Base-by-base conservation (phyloP, 164 flowering plant genomes). In the Nymphaea thermarum region DNA sequence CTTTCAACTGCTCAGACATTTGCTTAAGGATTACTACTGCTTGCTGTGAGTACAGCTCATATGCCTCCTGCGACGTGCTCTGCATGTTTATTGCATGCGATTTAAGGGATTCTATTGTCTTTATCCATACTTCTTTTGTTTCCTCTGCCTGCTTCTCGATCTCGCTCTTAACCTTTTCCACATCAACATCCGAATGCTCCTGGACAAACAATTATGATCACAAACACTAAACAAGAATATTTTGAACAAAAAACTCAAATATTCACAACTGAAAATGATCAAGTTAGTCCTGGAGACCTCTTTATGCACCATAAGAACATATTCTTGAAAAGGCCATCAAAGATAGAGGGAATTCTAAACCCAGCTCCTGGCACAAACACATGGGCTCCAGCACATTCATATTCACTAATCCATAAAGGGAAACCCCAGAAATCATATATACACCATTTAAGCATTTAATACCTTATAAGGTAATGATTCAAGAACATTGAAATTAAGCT, bases 81-180 rank as follows among this genome's bases (percentile, higher is more conserved):
- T 87, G 85, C 87, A 92, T 76, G 82, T 87, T 94, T 25, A 84
- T 42, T 10, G 92, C 87, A 77, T 94, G 86, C 68, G 88, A 93
- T 74, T 84, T 91, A 67, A 93, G 84, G 59, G 96, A 72, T 36
- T 75, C 87, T 42, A 94, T 70, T 53, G 84, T 73, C 70, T 84
- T 70, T 70, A 83, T 71, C 99, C 96, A 90, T 17, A 78, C 87
- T 83, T 88, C 91, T 69, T 85, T 65, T 41, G 96, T 80, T 69
- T 81, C 90, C 64, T 86, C 75, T 44, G 72, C 79, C 67, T 64
- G 70, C 4, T 17, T 43, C 16, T 84, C 71, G 45, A 66, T 44
- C 68, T 81, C 57, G 12, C 55, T 71, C 71, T 78, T 76, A 44
- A 72, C 84, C 66, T 80, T 82, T 71, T 89, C 89, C 67, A 79